phyloP scores from a whole-genome alignment of 1,284 basidiomycete species.

The Melampsora americana region DNA sequence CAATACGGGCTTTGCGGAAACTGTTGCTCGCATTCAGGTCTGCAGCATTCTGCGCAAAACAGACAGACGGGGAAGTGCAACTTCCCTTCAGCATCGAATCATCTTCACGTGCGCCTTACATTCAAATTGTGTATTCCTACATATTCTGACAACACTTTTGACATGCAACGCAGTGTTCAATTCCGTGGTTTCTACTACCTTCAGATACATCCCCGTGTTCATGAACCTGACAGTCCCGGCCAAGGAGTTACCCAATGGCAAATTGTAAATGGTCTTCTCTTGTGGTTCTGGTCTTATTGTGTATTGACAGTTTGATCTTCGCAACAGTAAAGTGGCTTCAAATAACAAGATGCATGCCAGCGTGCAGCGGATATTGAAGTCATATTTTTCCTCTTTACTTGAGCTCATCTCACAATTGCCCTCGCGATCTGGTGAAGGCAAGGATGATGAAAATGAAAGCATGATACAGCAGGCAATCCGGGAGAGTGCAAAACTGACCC shows the following conservation, averaged over 20 bases:
- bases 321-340: constrained; percentile 62
- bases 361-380: constrained; percentile 82
- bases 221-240: constrained; percentile 82
- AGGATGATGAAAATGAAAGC: constrained; percentile 49
- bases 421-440: constrained; percentile 55
- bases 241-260: constrained; percentile 74
- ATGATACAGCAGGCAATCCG: constrained; percentile 68
- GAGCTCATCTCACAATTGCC: constrained; percentile 75
- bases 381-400: constrained; percentile 80
- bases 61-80: constrained; percentile 46
- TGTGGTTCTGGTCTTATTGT: background rate
- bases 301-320: constrained; percentile 7
- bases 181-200: constrained; percentile 80
- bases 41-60: constrained; percentile 74
- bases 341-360: constrained; percentile 58
- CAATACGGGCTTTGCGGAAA: constrained; percentile 77
- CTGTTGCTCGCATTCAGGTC: constrained; percentile 83
- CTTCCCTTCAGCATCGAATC: constrained; percentile 77
- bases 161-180: constrained; percentile 68
- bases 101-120: constrained; percentile 62
- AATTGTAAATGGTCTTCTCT: constrained; percentile 65
- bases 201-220: constrained; percentile 87
- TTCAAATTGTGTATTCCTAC: constrained; percentile 33
- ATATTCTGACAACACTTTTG: background rate
- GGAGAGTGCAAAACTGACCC: constrained; percentile 80